Evolutionary conservation across 2,329 filamentous ascomycete genomes (phyloP).

Genomic region (Stagonosporopsis cucurbitacearum): DNA sequence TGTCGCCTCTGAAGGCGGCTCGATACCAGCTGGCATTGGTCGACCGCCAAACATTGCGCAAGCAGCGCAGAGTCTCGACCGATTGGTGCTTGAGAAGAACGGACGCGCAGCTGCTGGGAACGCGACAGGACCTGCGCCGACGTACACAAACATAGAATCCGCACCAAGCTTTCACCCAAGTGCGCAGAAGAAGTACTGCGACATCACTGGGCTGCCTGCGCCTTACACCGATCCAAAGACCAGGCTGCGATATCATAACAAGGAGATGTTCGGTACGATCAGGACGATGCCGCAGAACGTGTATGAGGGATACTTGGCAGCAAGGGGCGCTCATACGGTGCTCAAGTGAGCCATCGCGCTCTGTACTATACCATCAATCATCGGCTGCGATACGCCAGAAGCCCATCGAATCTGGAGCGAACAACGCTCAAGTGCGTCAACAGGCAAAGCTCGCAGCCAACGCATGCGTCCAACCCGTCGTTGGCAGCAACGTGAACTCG

Average conservation of each 20-base stretch:
- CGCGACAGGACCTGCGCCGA: constrained; percentile 68
- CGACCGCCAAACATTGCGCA: constrained; percentile 74
- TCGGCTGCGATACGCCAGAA: not conserved
- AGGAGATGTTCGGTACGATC: constrained; percentile 86
- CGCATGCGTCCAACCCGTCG: not conserved
- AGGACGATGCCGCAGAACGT: constrained; percentile 80
- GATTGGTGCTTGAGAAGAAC: constrained; percentile 86
- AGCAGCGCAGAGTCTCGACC: constrained; percentile 83
- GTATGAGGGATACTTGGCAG: constrained; percentile 87
- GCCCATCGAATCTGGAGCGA: too few species aligned
- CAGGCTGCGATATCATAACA: constrained; percentile 88
- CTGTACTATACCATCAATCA: not conserved
- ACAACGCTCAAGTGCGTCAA: not conserved
- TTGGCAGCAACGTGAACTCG: not conserved
- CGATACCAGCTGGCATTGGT: constrained; percentile 68
- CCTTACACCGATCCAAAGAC: constrained; percentile 96
- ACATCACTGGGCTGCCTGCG: constrained; percentile 90
- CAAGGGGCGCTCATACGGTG: constrained; percentile 89
- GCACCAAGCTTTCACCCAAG: constrained; percentile 82
- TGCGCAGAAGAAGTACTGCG: constrained; percentile 89
- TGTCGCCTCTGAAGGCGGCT: constrained; percentile 45
- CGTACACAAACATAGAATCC: constrained; percentile 96
- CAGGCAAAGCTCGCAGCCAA: not conserved
- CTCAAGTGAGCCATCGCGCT: constrained; percentile 70
- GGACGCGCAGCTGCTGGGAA: constrained; percentile 45